Conservation (phyloP, 345 rosid genomes). For the rapeseed (Brassica napus) region Da-Ae NC_063448.1:46348001-46348500, state of each 20-base stretch:
- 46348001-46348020: not conserved
- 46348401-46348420: slow-evolving; percentile 2
- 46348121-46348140: not conserved
- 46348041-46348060: not conserved
- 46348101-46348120: slow-evolving; percentile 8
- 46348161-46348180: slow-evolving; percentile 25
- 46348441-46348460: slow-evolving; percentile 35
- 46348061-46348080: not conserved
- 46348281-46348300: slow-evolving; percentile 88
- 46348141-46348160: not conserved
- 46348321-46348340: slow-evolving; percentile 85
- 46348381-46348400: not conserved
- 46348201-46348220: slow-evolving; percentile 94
- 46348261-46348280: slow-evolving; percentile 95
- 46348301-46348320: slow-evolving; percentile 84
- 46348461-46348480: slow-evolving; percentile 98
- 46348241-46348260: slow-evolving; percentile 78
- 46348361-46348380: slow-evolving; percentile 73
- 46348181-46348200: slow-evolving; percentile 72
- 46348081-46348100: slow-evolving; percentile 14
- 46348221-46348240: slow-evolving; percentile 70
- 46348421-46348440: slow-evolving; percentile 8
- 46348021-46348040: not conserved
- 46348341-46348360: slow-evolving; percentile 97
- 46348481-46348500: slow-evolving; percentile 83